These are phyloP conservation scores for Aquanectria penicillioides DNA, from an alignment of 2,329 filamentous ascomycete genomes.

Conservation along the genomic window DNA sequence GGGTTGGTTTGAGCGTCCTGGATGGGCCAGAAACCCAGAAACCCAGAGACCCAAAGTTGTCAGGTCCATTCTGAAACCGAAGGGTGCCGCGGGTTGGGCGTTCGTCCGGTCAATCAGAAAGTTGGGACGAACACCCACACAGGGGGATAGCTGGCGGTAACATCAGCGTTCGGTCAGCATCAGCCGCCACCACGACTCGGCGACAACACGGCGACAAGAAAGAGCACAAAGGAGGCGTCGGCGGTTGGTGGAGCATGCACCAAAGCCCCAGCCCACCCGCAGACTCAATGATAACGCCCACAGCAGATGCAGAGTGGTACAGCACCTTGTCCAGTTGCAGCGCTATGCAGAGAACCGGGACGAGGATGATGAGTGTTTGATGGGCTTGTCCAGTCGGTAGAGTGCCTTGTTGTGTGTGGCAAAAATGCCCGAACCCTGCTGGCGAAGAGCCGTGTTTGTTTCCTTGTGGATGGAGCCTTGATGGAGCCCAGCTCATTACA, in stretches of 20 bases:
- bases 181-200: neutral
- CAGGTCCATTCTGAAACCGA: conserved; percentile 15
- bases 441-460: conserved; percentile 20
- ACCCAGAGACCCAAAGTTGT: conserved; percentile 3
- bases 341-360: neutral
- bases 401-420: conserved; percentile 6
- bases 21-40: neutral
- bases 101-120: neutral
- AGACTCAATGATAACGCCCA: no score
- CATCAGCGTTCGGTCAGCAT: neutral
- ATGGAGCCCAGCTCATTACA: neutral
- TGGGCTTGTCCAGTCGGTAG: conserved; percentile 7
- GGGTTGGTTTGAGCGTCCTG: conserved; percentile 9
- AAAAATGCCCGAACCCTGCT: conserved; percentile 19
- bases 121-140: conserved; percentile 20
- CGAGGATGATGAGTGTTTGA: neutral
- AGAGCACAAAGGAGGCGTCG: neutral
- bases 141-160: neutral
- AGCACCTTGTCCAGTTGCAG: neutral
- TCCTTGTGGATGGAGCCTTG: conserved; percentile 5
- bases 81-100: conserved; percentile 5
- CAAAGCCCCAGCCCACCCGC: no score
- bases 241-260: neutral
- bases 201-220: neutral
- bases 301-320: no score